Evolutionary conservation across 2,329 filamentous ascomycete species (phyloP).

Genomic region (Gnomoniopsis smithogilvyi): DNA sequence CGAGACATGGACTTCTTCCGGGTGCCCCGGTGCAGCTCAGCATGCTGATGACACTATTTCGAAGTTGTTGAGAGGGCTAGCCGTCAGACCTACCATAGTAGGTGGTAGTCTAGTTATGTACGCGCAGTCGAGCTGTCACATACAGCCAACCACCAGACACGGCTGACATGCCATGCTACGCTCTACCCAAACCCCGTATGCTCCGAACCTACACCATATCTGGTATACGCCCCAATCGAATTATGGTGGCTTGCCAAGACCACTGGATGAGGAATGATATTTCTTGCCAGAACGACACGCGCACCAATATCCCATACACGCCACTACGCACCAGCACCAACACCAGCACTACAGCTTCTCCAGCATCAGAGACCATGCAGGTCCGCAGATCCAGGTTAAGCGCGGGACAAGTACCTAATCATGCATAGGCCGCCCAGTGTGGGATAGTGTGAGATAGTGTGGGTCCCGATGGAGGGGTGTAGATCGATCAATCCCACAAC

Average conservation of each 20-base stretch:
- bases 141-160: neutral
- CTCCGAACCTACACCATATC: neutral
- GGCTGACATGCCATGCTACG: too few relatives aligned
- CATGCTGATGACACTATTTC: neutral
- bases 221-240: neutral
- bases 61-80: neutral
- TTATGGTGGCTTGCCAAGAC: too few relatives aligned
- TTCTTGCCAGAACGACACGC: neutral
- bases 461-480: neutral
- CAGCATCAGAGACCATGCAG: constrained; percentile 6
- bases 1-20: constrained; percentile 17
- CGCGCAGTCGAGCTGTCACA: neutral
- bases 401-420: constrained; percentile 13
- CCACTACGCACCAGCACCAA: neutral
- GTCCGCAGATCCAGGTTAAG: constrained; percentile 15
- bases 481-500: neutral
- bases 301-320: neutral
- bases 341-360: neutral
- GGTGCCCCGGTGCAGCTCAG: neutral
- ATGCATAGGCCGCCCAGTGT: constrained; percentile 14
- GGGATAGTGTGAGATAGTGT: constrained; percentile 3
- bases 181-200: neutral
- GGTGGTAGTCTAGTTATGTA: neutral
- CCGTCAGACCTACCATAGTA: too few relatives aligned
- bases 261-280: neutral